Base-by-base conservation (phyloP, 2,329 filamentous ascomycete species). In the Hymenoscyphus fraxineus region DNA sequence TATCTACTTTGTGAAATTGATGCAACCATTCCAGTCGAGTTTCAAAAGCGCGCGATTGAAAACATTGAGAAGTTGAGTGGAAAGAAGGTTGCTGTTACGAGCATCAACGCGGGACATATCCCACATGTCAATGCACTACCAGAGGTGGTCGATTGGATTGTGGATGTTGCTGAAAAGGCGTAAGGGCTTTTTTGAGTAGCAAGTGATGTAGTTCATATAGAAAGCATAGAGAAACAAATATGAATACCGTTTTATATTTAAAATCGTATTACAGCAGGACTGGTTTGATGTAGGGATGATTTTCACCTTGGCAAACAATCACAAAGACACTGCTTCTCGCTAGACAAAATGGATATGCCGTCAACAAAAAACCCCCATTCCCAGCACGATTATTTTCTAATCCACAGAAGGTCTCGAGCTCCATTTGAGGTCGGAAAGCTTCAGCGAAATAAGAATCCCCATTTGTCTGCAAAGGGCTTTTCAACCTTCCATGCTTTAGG, bases 1-100 rank as follows among this genome's bases (percentile, higher is more conserved):
- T 81, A 77, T 64, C 68, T 81, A 9, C 1, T 80, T 13, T 77
- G 76, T 47, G 75, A 77, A 56, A 65, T 74, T 0, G 78, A 81
- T 64, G 12, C 61, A 12, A 67, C 71, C n/a, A 69, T 81, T n/a
- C 58, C 70, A 1, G 69, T 75, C 0, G 64, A 68, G 22, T 55
- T 68, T 6, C 78, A 80, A 68, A 73, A 72, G 64, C 66, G 60
- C 1, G 65, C 62, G n/a, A 78, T 76, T 54, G 73, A 77, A 12
- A 68, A 69, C 35, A 76, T 81, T 55, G 76, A 78, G 67, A 69
- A 65, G 59, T 74, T 69, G 54, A 75, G 72, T 59, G 76, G 76
- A 6, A 74, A 67, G 41, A 77, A 77, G 56, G 76, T 80, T 1
- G 75, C 79, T 64, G 75, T 80, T 6, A 77, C 73, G 1, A 75